These are phyloP conservation scores for Cercospora citrullina DNA, from an alignment of 2,329 filamentous ascomycete genomes.

Conservation along the genomic window DNA sequence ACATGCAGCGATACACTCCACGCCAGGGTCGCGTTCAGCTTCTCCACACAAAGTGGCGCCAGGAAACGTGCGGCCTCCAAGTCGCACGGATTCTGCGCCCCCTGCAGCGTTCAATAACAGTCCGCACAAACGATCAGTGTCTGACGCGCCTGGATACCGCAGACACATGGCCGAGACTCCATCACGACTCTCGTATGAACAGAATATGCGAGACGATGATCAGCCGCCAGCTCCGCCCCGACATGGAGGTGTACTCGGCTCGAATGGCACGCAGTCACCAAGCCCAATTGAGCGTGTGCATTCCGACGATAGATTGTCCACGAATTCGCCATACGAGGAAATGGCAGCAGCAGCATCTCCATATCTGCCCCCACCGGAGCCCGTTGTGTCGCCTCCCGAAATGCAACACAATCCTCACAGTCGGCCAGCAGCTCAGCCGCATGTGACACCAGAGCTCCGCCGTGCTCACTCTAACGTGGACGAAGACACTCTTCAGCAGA, in stretches of 20 bases:
- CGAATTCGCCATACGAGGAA: slow-evolving; percentile 50
- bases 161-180: slow-evolving; percentile 44
- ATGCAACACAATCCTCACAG: slow-evolving; percentile 75
- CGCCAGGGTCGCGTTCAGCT: slow-evolving; percentile 47
- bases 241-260: slow-evolving; percentile 38
- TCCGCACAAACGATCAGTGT: slow-evolving; percentile 51
- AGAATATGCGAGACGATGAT: slow-evolving; percentile 35
- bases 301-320: slow-evolving; percentile 55
- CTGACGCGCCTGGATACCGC: slow-evolving; percentile 49
- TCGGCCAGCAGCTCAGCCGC: slow-evolving; percentile 67
- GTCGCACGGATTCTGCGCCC: slow-evolving; percentile 49
- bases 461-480: slow-evolving; percentile 84
- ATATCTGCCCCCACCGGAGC: slow-evolving; percentile 59
- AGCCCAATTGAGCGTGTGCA: slow-evolving; percentile 52
- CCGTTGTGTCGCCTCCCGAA: slow-evolving; percentile 74
- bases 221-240: slow-evolving; percentile 45
- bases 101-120: slow-evolving; percentile 33
- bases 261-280: slow-evolving; percentile 41
- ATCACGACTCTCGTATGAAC: slow-evolving; percentile 44
- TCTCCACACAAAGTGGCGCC: slow-evolving; percentile 41
- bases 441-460: slow-evolving; percentile 74
- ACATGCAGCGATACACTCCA: slow-evolving; percentile 41
- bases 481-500: slow-evolving; percentile 73
- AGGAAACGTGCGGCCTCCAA: slow-evolving; percentile 34
- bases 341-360: slow-evolving; percentile 45